Base-by-base conservation (phyloP, 192 early-diverging fungal species). In the Coemansia aciculifera region DNA sequence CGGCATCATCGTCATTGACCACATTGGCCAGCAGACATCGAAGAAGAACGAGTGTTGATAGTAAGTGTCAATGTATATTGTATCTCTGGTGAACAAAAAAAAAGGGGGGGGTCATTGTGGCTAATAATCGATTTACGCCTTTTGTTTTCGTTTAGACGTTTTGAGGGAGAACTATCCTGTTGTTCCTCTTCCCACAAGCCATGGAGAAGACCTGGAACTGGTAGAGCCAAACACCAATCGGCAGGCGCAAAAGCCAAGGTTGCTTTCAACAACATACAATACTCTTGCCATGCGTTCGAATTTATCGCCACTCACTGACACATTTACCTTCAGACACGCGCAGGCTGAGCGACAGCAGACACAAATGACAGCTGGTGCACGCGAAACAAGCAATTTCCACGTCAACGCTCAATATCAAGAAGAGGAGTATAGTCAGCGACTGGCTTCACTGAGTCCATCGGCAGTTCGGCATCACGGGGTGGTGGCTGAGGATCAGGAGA, bases 401-500 rank as follows among this genome's bases (percentile, higher is more conserved):
- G 19, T 48, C 13, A 13, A 3, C n/a, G 19, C n/a, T 17, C 17
- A 21, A 7, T 4, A n/a, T 48, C 4, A 8, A 2, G n/a, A 48
- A 2, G 44, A 48, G 0, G 44, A 48, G 6, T 21, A 48, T 21
- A 19, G 44, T 5, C 44, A 48, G 5, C 44, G 44, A 6, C n/a
- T 48, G 5, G 44, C 17, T 15, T 44, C 43, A 15, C 17, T 48
- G n/a, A 48, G 44, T 21, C 44, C 44, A 19, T 19, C 44, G 17
- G 24, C 51, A 31, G 23, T 15, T 56, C 27, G 52, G 59, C 43
- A 13, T 23, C n/a, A 9, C 7, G 56, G 42, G 0, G 9, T 36
- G 29, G 9, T 63, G 49, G 40, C 37, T 1, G 52, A 64, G 11
- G 77, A 69, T 17, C 71, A 63, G n/a, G 1, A 21, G 36, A 67